Evolutionary conservation across 2,329 filamentous ascomycete species (phyloP).

Genomic region (Xylariaceae sp.): DNA sequence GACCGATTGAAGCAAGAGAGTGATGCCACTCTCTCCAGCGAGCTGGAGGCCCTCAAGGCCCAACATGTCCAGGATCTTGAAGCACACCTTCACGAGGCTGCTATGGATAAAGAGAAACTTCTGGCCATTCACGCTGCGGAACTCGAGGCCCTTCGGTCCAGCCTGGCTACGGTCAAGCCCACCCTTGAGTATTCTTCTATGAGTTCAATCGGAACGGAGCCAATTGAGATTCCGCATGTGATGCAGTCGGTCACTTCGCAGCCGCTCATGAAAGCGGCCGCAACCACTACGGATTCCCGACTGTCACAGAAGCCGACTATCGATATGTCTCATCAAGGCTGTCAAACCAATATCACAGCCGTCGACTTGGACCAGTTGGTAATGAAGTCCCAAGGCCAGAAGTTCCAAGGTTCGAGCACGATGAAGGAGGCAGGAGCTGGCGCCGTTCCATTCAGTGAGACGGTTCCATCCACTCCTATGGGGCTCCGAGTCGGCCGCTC

Average conservation of each 20-base stretch:
- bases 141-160: constrained; percentile 29
- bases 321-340: constrained; percentile 61
- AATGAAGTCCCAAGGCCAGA: constrained; percentile 49
- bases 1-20: constrained; percentile 7
- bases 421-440: constrained; percentile 17
- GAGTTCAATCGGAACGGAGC: constrained; percentile 43
- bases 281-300: constrained; percentile 48
- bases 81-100: constrained; percentile 21
- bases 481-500: constrained; percentile 42
- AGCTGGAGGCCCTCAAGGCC: constrained; percentile 22
- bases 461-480: constrained; percentile 31
- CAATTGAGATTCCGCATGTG: constrained; percentile 46
- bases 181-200: constrained; percentile 41
- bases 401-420: constrained; percentile 25
- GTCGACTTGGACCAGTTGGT: constrained; percentile 69
- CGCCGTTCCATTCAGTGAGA: constrained; percentile 28
- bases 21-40: constrained; percentile 8
- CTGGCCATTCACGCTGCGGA: constrained; percentile 27
- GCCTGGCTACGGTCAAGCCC: constrained; percentile 26
- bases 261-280: constrained; percentile 56
- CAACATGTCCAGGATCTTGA: constrained; percentile 24
- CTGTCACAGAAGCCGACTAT: constrained; percentile 36
- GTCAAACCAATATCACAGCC: constrained; percentile 80
- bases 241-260: constrained; percentile 48
- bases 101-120: constrained; percentile 27